Evolutionary conservation across 208 protist genomes (phyloP).

Genomic region (Trypanosomatidae sp.): DNA sequence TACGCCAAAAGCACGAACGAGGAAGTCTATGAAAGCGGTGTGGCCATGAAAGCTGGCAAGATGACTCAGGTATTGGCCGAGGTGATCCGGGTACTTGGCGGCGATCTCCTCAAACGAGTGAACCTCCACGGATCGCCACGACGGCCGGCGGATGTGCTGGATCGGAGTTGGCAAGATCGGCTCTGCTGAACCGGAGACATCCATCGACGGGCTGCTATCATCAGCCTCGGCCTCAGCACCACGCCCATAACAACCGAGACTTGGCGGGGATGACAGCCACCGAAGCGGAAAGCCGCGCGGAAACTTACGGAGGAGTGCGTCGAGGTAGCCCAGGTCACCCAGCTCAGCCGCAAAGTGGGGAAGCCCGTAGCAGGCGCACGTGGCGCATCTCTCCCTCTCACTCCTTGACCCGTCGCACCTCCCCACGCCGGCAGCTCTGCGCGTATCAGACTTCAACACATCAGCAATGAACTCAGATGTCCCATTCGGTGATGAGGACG

Average conservation of each 20-base stretch:
- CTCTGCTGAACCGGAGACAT: too few species aligned
- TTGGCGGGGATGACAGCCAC: conserved; percentile 8
- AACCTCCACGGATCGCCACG: background rate
- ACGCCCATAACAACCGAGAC: too few species aligned
- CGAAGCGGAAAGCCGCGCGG: conserved; percentile 16
- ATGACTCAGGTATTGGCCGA: conserved; percentile 41
- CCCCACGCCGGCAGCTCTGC: background rate
- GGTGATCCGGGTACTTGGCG: conserved; percentile 30
- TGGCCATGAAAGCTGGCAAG: conserved; percentile 32
- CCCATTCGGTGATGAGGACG: background rate
- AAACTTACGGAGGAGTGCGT: background rate
- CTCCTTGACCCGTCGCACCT: too few species aligned
- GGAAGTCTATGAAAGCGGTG: conserved; percentile 23
- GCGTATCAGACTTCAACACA: conserved; percentile 6
- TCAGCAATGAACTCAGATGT: conserved; percentile 3
- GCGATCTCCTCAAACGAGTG: conserved; percentile 31
- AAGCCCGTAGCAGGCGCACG: conserved; percentile 32
- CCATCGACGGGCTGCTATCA: background rate
- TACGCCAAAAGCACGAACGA: conserved; percentile 22
- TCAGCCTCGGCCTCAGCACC: background rate
- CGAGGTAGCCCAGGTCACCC: conserved; percentile 28
- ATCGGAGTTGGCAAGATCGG: too few species aligned
- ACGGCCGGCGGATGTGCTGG: background rate
- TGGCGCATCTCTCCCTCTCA: too few species aligned
- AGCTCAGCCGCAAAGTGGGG: conserved; percentile 60